Evolutionary conservation across 2,329 filamentous ascomycete genomes (phyloP).

Genomic region (Falciphora oryzae): DNA sequence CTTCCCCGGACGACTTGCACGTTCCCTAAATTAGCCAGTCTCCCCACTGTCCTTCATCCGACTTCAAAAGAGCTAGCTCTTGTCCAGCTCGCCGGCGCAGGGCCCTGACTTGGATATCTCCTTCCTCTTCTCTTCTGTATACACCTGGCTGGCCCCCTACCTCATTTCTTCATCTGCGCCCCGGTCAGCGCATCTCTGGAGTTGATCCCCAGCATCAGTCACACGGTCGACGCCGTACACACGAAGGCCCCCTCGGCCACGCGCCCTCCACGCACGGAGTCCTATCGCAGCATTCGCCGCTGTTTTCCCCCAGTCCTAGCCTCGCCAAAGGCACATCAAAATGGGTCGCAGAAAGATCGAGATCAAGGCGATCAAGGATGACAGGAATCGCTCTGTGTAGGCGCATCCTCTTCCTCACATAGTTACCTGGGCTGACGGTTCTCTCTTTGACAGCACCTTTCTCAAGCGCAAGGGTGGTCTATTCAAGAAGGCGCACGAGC

Average conservation of each 20-base stretch:
- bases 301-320: neutral
- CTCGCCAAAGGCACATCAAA: slow-evolving; percentile 20
- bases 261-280: neutral
- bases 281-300: neutral
- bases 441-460: slow-evolving; percentile 65
- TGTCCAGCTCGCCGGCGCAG: neutral
- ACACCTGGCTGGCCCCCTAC: neutral
- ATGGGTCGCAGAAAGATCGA: slow-evolving; percentile 99
- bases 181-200: neutral
- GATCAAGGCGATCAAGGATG: slow-evolving; percentile 99
- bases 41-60: neutral
- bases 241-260: neutral
- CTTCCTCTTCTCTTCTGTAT: neutral
- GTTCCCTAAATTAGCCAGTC: neutral
- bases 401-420: slow-evolving; percentile 24
- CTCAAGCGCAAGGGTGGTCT: slow-evolving; percentile 97
- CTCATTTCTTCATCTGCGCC: neutral
- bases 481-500: slow-evolving; percentile 99
- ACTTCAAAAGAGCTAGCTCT: neutral
- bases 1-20: neutral
- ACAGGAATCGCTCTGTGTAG: slow-evolving; percentile 95
- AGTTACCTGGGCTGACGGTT: neutral
- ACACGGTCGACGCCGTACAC: neutral
- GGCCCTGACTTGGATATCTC: neutral
- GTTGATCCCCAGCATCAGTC: neutral